A percentile compares a stretch with the other conserved stretches of the same genome.
Conservation (phyloP, 202 grass and related monocot genomes). For the Panicum hallii region DNA sequence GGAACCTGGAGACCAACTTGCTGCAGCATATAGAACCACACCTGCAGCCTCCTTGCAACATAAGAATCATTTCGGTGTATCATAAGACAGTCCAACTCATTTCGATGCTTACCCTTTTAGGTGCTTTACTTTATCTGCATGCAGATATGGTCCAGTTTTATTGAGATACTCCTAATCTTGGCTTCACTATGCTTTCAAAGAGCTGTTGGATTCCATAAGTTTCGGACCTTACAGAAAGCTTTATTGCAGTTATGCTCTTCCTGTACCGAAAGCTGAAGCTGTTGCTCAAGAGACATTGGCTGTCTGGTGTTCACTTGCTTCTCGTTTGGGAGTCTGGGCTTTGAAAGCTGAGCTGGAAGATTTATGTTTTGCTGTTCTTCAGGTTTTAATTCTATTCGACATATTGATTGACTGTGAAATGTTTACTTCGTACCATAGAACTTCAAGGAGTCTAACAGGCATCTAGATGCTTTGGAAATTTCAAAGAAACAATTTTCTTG, state of each 20-base stretch:
- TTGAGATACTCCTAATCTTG: conserved; percentile 26
- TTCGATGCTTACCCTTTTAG: conserved; percentile 14
- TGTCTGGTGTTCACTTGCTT: conserved; percentile 97
- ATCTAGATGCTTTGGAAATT: conserved; percentile 18
- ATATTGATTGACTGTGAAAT: conserved; percentile 22
- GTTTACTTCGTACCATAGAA: conserved; percentile 18
- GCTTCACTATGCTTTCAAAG: conserved; percentile 38
- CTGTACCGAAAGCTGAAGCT: conserved; percentile 92
- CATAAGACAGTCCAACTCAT: conserved; percentile 27
- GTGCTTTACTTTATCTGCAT: conserved; percentile 27
- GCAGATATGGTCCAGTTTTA: conserved; percentile 6
- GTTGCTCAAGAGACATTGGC: conserved; percentile 97
- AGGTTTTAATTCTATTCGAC: conserved; percentile 63
- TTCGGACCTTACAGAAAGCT: conserved; percentile 37
- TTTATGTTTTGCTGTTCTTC: conserved; percentile 98
- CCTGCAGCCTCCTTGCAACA: too few species aligned
- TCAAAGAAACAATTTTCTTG: conserved; percentile 3
- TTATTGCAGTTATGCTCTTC: conserved; percentile 89
- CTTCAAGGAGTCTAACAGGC: background rate
- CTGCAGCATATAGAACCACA: too few species aligned
- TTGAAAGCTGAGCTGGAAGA: conserved; percentile 99
- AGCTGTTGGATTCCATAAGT: conserved; percentile 42
- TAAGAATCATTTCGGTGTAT: conserved; percentile 36
- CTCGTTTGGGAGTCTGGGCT: conserved; percentile 96
- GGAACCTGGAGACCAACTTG: too few species aligned